A percentile compares a stretch with the other conserved stretches of the same genome.
Evolutionary conservation across 345 rosid species (phyloP).

Genomic region (Heritiera fomes): DNA sequence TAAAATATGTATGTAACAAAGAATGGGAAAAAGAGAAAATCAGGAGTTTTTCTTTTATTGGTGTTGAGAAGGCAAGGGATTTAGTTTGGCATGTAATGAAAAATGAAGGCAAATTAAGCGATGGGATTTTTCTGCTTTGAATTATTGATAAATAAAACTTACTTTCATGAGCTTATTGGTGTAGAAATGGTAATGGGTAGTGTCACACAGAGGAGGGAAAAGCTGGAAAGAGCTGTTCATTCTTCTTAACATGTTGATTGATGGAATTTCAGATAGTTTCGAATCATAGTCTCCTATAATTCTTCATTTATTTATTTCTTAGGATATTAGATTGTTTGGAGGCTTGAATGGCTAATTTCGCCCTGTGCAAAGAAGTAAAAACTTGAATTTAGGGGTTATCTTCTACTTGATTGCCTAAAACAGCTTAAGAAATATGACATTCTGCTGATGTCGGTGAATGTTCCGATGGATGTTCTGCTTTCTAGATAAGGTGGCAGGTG

Average conservation of each 20-base stretch:
- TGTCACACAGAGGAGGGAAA: not conserved
- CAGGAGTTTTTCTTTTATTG: not conserved
- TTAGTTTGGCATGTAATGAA: not conserved
- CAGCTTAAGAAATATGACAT: not conserved
- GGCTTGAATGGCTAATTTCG: not conserved
- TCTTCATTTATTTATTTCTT: not conserved
- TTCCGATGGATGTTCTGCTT: not conserved
- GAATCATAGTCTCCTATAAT: not conserved
- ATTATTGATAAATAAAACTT: not conserved
- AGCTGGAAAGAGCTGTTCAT: not conserved
- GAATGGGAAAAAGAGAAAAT: not conserved
- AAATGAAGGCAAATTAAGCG: not conserved
- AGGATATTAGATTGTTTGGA: slow-evolving; percentile 2
- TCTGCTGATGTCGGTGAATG: not conserved
- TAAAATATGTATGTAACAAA: too few relatives aligned
- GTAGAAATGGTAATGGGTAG: not conserved
- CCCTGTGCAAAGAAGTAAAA: not conserved
- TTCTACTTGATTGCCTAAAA: not conserved
- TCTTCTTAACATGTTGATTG: not conserved
- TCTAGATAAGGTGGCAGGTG: not conserved
- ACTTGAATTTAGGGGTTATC: slow-evolving; percentile 5
- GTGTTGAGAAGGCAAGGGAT: slow-evolving; percentile 4
- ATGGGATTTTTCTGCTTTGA: not conserved
- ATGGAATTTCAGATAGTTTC: not conserved
- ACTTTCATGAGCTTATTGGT: not conserved